Base-by-base conservation (phyloP, 73 alveolate genomes). In the Paramecium octaurelia region DNA sequence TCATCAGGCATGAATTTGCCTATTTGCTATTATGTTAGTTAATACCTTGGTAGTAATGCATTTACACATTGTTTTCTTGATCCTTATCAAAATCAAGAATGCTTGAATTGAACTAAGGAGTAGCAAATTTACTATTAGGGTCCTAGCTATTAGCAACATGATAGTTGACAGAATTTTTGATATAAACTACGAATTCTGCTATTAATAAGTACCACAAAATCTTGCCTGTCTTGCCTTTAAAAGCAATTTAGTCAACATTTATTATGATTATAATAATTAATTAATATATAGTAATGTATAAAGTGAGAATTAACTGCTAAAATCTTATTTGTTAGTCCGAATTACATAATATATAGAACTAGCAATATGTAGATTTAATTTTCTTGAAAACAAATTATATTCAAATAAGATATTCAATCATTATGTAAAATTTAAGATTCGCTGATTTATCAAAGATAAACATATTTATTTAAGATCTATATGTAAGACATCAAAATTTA, bases 1-100 rank as follows among this genome's bases (percentile, higher is more conserved):
- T 87, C 88, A 87, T 87, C 93, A 87, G 93, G 93, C 86, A 54
- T 60, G 14, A 64, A 57, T 60, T 76, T 58, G 29, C 93, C 93
- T 64, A 54, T 68, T 59, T 20, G 18, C 5, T 34, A 14, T 0
- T 9, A 31, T 75, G 4, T 7, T 36, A 9, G 48, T 31, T 34
- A 68, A 24, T 18, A 75, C 88, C 88, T 36, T 75, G 38, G 31
- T 75, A 75, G 34, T 75, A 75, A 44, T 75, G 88, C 60, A 75
- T 36, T 36, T 75, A 36, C n/a, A 75, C 88, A 75, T 75, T 75
- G 38, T 75, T 34, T 36, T 75, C 88, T 75, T 75, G n/a, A 34
- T 36, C 48, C 36, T 75, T 44, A 75, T 75, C 88, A 75, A 75
- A 75, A 75, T 75, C 88, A 36, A 75, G 48, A 75, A 75, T 75